Evolutionary conservation across 257 asterid genomes (phyloP), one percentile per base, ranked within the genome.

Genomic region (Solanum chiquidenum): DNA sequence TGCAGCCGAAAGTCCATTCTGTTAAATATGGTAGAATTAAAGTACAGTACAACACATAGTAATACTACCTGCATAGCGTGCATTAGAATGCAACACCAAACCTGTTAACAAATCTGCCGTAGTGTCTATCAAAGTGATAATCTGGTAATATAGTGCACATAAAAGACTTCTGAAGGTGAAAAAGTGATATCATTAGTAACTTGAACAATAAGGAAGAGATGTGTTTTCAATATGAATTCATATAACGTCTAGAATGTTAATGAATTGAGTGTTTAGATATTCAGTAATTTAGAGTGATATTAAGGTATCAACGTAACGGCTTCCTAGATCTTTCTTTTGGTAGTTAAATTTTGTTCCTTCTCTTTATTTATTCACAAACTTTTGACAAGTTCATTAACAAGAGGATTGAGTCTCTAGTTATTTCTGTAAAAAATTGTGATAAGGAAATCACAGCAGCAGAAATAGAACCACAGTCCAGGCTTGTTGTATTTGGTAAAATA

Each of bases 381-480:
- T 91, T 75, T 93, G 85, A 87, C 94, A 95, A 95, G 96, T 97
- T 97, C 90, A 91, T 97, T 75, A 97, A 97, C 88, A 98, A 95
- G 94, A 93, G 98, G 93, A 95, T 95, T 87, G 98, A 95, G 88
- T 92, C 94, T 68, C 64, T 94, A 87, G 93, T 93, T 90, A 87
- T 90, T 88, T 93, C 97, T 87, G 79, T 88, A 74, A 88, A 92
- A 87, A 95, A 94, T 88, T 85, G 87, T 60, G 94, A 83, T 90
- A 94, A 93, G 92, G 98, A 88, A 89, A 87, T 90, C 87, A 85
- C 87, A 71, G 88, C 58, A 83, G 83, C 92, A 76, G 90, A 88
- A 73, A 90, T 83, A n/a, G 87, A 91, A 62, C 77, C 96, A 60
- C 90, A 86, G 82, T 83, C 93, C 60, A 92, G 87, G 83, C 83